These are phyloP conservation scores for Saccharomycopsis sp. DNA, from an alignment of 805 yeast species.

Conservation along the genomic window DNA sequence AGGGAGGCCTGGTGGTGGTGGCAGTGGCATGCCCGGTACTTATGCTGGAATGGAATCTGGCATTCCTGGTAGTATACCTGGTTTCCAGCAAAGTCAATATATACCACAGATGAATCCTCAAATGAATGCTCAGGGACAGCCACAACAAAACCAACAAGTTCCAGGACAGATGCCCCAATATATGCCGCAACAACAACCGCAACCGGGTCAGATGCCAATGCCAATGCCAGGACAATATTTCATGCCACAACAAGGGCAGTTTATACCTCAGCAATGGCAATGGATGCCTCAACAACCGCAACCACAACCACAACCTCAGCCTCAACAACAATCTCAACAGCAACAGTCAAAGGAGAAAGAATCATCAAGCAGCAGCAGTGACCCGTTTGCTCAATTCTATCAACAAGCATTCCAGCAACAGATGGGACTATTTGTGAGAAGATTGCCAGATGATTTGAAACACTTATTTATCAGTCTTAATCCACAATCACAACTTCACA, in stretches of 20 bases:
- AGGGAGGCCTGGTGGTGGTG: not conserved
- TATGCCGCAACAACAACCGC: constrained; percentile 3
- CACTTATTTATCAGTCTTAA: constrained; percentile 5
- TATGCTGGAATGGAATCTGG: not conserved
- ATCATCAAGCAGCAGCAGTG: not conserved
- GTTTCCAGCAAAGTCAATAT: too few species aligned
- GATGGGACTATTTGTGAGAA: constrained; percentile 9
- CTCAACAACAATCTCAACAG: not conserved
- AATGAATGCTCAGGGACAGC: constrained; percentile 3
- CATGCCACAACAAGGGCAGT: not conserved
- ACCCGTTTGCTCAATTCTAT: too few species aligned
- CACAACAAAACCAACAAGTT: constrained; percentile 3
- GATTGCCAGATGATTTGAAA: constrained; percentile 14
- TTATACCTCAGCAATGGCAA: not conserved
- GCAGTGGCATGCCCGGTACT: not conserved
- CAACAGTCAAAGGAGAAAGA: not conserved
- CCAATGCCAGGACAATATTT: constrained; percentile 1
- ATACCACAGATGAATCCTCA: not conserved
- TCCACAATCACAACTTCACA: constrained; percentile 12
- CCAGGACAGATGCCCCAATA: not conserved
- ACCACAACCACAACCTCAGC: not conserved
- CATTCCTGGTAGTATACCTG: not conserved
- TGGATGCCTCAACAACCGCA: not conserved
- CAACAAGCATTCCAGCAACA: constrained; percentile 11
- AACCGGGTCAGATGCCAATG: constrained; percentile 1